phyloP scores from a whole-genome alignment of 2,329 filamentous ascomycete species.

The Coleophoma eucalyptorum region DNA sequence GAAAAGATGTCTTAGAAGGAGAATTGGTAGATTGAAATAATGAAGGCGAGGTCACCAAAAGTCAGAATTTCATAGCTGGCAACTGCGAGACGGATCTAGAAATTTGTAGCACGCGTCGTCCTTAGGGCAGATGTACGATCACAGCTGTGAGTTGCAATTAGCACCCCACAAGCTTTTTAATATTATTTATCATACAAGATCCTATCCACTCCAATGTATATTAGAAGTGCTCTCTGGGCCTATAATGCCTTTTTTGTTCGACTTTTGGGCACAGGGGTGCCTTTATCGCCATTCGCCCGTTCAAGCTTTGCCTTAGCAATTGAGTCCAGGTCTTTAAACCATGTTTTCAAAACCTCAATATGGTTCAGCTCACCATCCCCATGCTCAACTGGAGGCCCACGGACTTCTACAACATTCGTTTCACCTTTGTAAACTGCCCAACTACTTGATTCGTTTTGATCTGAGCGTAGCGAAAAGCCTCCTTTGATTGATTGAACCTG shows the following conservation, averaged over 20 bases:
- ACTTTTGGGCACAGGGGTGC: not conserved
- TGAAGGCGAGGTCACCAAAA: too few relatives aligned
- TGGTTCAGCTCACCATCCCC: slow-evolving; percentile 45
- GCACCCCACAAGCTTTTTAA: too few relatives aligned
- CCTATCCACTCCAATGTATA: too few relatives aligned
- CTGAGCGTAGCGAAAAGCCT: slow-evolving; percentile 48
- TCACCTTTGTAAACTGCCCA: slow-evolving; percentile 57
- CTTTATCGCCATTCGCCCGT: slow-evolving; percentile 36
- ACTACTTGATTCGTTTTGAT: slow-evolving; percentile 48
- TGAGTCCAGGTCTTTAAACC: slow-evolving; percentile 38
- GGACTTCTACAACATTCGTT: slow-evolving; percentile 44
- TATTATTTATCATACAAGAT: too few relatives aligned
- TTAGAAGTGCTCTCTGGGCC: too few relatives aligned
- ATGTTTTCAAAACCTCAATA: slow-evolving; percentile 45
- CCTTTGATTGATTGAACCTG: slow-evolving; percentile 49
- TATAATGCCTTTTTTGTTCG: not conserved
- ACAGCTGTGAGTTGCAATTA: too few relatives aligned
- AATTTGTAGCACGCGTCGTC: too few relatives aligned
- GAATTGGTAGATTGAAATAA: too few relatives aligned
- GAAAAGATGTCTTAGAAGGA: too few relatives aligned
- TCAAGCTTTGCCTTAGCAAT: slow-evolving; percentile 42
- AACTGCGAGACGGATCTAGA: too few relatives aligned
- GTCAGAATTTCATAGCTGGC: too few relatives aligned
- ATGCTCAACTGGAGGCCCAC: slow-evolving; percentile 56
- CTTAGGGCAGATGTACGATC: too few relatives aligned